These are phyloP conservation scores for Stygiomarasmius scandens DNA, from an alignment of 1,284 basidiomycete species.

Conservation along the genomic window DNA sequence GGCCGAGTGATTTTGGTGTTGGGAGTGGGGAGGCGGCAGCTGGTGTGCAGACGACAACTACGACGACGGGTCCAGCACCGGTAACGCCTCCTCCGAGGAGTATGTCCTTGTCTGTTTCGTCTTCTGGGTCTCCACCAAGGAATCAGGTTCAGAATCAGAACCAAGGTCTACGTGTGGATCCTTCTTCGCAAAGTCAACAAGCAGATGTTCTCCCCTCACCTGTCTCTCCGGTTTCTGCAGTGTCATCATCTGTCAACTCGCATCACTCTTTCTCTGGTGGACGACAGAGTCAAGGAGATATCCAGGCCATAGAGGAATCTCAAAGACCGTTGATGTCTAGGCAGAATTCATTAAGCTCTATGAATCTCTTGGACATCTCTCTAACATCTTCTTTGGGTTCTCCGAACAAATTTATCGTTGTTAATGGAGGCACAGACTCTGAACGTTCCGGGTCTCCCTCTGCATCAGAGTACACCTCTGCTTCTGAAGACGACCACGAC, in stretches of 20 bases:
- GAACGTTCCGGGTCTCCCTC: too few relatives aligned
- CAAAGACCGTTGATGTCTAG: background rate
- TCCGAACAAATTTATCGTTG: background rate
- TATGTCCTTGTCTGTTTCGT: too few relatives aligned
- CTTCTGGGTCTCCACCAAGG: too few relatives aligned
- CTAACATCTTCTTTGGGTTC: too few relatives aligned
- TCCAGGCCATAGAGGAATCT: background rate
- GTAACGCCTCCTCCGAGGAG: background rate
- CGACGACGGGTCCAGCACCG: background rate
- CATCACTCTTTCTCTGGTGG: background rate
- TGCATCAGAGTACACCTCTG: background rate
- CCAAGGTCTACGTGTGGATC: too few relatives aligned
- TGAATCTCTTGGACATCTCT: too few relatives aligned
- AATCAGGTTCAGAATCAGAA: too few relatives aligned
- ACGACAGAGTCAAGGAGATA: background rate
- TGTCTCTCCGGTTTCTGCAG: background rate
- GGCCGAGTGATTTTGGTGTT: constrained; percentile 15
- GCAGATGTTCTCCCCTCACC: constrained; percentile 16
- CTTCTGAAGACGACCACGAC: background rate
- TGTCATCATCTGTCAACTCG: background rate
- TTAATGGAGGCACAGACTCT: background rate
- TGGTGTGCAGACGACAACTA: background rate
- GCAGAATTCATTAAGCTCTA: background rate
- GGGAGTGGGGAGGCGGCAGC: too few relatives aligned
- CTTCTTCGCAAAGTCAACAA: too few relatives aligned